Conservation (phyloP, 805 yeast genomes). For the Candida sakaeoensis region DNA sequence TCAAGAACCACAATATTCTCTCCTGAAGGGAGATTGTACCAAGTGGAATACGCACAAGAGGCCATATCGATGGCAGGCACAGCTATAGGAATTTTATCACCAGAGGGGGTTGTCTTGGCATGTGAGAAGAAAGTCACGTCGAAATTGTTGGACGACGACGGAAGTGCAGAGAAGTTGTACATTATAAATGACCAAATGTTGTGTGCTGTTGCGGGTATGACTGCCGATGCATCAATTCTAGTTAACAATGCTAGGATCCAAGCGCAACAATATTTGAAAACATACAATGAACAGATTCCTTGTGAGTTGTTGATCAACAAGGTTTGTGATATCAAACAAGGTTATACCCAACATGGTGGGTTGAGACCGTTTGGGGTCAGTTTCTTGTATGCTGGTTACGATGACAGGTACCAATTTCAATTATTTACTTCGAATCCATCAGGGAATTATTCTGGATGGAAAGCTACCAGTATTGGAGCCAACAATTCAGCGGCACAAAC, state of each 20-base stretch:
- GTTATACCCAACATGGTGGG: slow-evolving; percentile 98
- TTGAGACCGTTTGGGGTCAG: slow-evolving; percentile 98
- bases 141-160: slow-evolving; percentile 89
- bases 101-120: slow-evolving; percentile 89
- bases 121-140: slow-evolving; percentile 96
- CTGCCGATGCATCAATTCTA: slow-evolving; percentile 91
- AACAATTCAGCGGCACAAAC: slow-evolving; percentile 97
- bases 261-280: slow-evolving; percentile 82
- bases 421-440: slow-evolving; percentile 94
- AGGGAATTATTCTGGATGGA: slow-evolving; percentile 98
- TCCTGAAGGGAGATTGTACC: slow-evolving; percentile 97
- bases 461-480: slow-evolving; percentile 95
- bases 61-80: slow-evolving; percentile 83
- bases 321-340: slow-evolving; percentile 92
- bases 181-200: slow-evolving; percentile 75
- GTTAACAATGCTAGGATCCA: slow-evolving; percentile 80
- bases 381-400: slow-evolving; percentile 93
- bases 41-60: slow-evolving; percentile 95
- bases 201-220: slow-evolving; percentile 97
- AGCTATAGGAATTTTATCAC: slow-evolving; percentile 71
- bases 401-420: slow-evolving; percentile 85
- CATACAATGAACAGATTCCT: slow-evolving; percentile 91
- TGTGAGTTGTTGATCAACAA: slow-evolving; percentile 84
- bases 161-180: slow-evolving; percentile 89
- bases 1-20: slow-evolving; percentile 98